Conservation (phyloP, 306 rosid genomes). For the Fragaria nilgerrensis region DNA sequence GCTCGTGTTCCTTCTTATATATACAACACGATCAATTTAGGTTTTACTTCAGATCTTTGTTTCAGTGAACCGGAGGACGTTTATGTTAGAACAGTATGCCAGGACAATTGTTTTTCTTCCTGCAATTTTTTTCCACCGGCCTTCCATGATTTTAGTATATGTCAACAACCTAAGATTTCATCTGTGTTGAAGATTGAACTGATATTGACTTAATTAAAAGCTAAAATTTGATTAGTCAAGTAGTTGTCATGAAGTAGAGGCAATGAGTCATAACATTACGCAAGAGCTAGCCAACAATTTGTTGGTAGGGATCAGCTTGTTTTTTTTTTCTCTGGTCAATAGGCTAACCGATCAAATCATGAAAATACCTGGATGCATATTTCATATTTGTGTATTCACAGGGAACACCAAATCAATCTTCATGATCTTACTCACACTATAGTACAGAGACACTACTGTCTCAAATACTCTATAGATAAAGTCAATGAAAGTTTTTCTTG, state of each 20-base stretch:
- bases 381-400: background rate
- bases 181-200: background rate
- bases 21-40: too few species aligned
- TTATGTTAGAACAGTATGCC: background rate
- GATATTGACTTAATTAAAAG: background rate
- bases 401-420: background rate
- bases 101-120: background rate
- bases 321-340: background rate
- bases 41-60: background rate
- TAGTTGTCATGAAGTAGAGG: background rate
- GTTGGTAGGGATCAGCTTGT: background rate
- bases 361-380: background rate
- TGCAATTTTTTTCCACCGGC: background rate
- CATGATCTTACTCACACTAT: background rate
- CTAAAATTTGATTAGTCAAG: background rate
- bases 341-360: background rate
- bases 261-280: background rate
- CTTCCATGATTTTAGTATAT: constrained; percentile 1
- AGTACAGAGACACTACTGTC: background rate
- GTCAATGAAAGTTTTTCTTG: background rate
- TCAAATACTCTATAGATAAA: background rate
- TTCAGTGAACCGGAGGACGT: background rate
- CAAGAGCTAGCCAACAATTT: background rate
- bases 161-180: background rate
- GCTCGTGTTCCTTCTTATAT: background rate